A percentile compares a stretch with the other conserved stretches of the same genome.
Conservation (phyloP, 2,329 filamentous ascomycete species). For the Calycina herbarum region DNA sequence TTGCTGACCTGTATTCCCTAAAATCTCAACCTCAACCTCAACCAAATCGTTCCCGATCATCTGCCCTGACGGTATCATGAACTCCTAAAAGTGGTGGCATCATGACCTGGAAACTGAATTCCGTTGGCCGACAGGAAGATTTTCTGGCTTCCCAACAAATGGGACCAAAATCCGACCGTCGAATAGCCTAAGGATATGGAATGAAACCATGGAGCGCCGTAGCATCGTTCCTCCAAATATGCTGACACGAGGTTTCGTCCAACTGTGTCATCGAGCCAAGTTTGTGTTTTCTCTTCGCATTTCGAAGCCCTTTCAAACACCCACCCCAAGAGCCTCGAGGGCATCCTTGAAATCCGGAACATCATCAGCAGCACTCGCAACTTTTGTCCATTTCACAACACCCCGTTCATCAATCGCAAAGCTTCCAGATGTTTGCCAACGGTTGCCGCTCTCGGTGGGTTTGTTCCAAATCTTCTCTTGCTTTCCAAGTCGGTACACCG, state of each 20-base stretch:
- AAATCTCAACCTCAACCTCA: background rate
- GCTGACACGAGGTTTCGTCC: background rate
- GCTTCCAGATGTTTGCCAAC: slow-evolving; percentile 68
- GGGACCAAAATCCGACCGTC: background rate
- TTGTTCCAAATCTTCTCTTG: slow-evolving; percentile 67
- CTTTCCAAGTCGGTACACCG: slow-evolving; percentile 57
- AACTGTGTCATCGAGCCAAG: background rate
- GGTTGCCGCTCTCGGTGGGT: slow-evolving; percentile 62
- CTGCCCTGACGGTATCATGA: background rate
- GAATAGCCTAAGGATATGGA: background rate
- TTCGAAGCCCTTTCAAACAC: background rate
- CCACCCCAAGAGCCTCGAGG: slow-evolving; percentile 36
- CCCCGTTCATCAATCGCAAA: slow-evolving; percentile 60
- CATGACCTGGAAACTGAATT: background rate
- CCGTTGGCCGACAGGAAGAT: background rate
- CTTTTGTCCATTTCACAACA: slow-evolving; percentile 52
- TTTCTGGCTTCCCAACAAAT: background rate
- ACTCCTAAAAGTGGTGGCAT: background rate
- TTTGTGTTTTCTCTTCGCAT: background rate
- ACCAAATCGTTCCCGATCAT: background rate
- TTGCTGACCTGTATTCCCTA: background rate
- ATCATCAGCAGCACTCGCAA: slow-evolving; percentile 52
- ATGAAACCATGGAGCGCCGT: background rate
- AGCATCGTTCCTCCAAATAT: background rate
- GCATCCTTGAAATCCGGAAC: slow-evolving; percentile 53